Conservation (phyloP, 371 early-diverging fungal genomes). For the Mortierella sp. region DNA sequence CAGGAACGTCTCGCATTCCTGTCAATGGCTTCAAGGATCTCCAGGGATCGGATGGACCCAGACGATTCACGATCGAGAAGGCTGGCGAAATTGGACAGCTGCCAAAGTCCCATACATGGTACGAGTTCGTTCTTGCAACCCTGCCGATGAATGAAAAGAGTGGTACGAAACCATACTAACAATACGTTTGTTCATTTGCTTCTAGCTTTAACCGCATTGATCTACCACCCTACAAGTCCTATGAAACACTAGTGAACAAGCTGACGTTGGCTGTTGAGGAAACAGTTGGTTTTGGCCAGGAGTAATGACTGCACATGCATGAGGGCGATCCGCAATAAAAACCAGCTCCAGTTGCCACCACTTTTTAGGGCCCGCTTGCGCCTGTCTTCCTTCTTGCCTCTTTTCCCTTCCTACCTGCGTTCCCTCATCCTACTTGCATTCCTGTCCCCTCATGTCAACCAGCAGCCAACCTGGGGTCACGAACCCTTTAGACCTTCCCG, state of each 20-base stretch:
- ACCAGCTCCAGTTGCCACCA: no score
- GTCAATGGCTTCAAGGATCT: slow-evolving; percentile 98
- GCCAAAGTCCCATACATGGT: slow-evolving; percentile 97
- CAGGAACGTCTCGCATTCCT: slow-evolving; percentile 98
- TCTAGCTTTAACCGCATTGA: slow-evolving; percentile 95
- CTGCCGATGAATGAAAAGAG: background rate
- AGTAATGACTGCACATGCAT: no score
- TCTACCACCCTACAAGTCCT: slow-evolving; percentile 89
- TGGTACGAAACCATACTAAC: background rate
- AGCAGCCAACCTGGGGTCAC: no score
- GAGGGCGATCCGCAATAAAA: no score
- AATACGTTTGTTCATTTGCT: background rate
- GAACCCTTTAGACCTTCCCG: slow-evolving; percentile 2
- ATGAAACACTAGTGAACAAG: slow-evolving; percentile 79
- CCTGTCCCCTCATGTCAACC: no score
- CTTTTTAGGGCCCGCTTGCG: no score
- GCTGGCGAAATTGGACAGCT: slow-evolving; percentile 83
- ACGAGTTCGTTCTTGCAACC: slow-evolving; percentile 6
- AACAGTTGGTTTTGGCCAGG: slow-evolving; percentile 87
- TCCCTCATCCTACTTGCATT: no score
- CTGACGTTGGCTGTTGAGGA: slow-evolving; percentile 94
- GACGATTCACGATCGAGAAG: slow-evolving; percentile 97
- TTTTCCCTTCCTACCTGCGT: no score
- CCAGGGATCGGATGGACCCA: slow-evolving; percentile 96
- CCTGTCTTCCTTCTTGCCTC: no score